Conservation (phyloP, 331 rosid species). For the Cydonia oblonga region DNA sequence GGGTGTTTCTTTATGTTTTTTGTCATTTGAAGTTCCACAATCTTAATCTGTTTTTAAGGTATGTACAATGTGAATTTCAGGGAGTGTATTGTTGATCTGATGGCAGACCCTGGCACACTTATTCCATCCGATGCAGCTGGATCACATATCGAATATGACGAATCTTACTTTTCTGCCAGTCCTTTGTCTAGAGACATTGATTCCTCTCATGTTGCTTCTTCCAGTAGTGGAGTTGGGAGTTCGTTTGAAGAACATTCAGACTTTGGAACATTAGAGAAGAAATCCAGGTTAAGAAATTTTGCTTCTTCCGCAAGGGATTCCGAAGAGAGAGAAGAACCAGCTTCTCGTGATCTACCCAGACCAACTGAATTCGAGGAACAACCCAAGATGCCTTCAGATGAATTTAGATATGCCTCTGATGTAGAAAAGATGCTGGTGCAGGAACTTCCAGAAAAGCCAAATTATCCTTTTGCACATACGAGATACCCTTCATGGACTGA, state of each 20-base stretch:
- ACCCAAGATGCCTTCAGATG: conserved; percentile 18
- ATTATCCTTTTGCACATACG: conserved; percentile 37
- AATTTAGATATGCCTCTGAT: conserved; percentile 23
- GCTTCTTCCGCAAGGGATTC: conserved; percentile 34
- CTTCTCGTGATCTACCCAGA: conserved; percentile 8
- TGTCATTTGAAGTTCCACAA: conserved; percentile 18
- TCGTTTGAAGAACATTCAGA: conserved; percentile 61
- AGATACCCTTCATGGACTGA: conserved; percentile 98
- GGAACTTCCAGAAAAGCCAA: conserved; percentile 45
- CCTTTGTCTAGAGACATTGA: conserved; percentile 73
- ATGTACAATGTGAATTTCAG: conserved; percentile 50
- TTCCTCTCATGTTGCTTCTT: conserved; percentile 60
- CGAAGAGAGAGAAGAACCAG: conserved; percentile 22
- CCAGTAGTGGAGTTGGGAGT: conserved; percentile 78
- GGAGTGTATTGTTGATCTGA: conserved; percentile 94
- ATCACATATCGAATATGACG: conserved; percentile 53
- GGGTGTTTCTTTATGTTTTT: background rate
- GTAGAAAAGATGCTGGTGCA: conserved; percentile 29
- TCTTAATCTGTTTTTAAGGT: conserved; percentile 16
- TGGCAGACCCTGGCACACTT: conserved; percentile 98
- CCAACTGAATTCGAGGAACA: conserved; percentile 30
- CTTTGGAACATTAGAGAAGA: conserved; percentile 34
- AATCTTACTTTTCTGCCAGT: conserved; percentile 42
- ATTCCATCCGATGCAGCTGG: conserved; percentile 80
- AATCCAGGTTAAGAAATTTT: conserved; percentile 37